Conservation (phyloP, 1,139 yeast species). For the Diutina pseudorugosa region DNA sequence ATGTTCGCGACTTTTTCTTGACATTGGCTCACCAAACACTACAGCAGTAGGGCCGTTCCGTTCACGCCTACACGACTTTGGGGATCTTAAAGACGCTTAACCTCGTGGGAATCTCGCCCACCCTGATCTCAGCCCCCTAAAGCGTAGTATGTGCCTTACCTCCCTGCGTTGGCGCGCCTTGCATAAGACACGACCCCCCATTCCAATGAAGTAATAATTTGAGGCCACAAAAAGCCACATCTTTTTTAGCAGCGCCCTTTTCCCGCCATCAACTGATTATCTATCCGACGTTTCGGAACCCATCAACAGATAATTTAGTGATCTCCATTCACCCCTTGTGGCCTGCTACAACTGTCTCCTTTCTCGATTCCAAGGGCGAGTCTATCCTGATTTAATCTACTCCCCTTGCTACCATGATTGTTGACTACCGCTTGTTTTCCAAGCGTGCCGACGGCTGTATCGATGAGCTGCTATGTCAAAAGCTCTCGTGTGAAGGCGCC, state of each 20-base stretch:
- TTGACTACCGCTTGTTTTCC: constrained; percentile 1
- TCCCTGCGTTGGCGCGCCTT: not conserved
- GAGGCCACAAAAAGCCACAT: not conserved
- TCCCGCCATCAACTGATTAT: not conserved
- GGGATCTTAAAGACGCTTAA: too few species aligned
- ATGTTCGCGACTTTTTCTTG: too few species aligned
- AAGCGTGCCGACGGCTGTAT: constrained; percentile 4
- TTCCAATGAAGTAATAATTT: not conserved
- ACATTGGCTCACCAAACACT: too few species aligned
- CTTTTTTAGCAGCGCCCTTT: not conserved
- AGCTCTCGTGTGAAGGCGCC: constrained; percentile 5
- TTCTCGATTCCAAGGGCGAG: not conserved
- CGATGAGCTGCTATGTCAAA: not conserved
- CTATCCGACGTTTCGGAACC: not conserved
- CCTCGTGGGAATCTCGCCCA: not conserved
- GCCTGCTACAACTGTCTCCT: not conserved
- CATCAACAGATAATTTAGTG: not conserved
- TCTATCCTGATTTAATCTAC: not conserved
- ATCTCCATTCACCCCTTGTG: not conserved
- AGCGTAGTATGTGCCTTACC: not conserved
- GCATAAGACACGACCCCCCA: constrained; percentile 2
- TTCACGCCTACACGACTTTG: too few species aligned
- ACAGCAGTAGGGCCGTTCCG: too few species aligned
- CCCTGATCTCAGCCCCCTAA: not conserved
- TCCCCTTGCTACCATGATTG: not conserved